These are phyloP conservation scores for Dioscorea alata DNA, from an alignment of 106 monocot species.

Conservation along the genomic window DNA sequence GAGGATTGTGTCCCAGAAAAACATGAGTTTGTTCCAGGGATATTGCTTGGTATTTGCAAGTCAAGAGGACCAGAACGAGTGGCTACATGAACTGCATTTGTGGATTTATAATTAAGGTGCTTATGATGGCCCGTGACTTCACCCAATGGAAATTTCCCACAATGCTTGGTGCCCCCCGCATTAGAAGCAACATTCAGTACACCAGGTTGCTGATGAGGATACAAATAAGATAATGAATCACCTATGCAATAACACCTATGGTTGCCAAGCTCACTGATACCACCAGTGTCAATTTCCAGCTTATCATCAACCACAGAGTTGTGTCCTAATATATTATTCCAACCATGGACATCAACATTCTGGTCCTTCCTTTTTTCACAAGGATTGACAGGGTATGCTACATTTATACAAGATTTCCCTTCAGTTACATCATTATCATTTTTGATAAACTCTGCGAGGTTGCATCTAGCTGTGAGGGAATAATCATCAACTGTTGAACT, in stretches of 20 bases:
- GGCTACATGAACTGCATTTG: constrained; percentile 6
- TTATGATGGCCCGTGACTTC: constrained; percentile 4
- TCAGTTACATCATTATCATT: constrained; percentile 14
- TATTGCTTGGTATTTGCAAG: constrained; percentile 4
- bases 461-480: constrained; percentile 19
- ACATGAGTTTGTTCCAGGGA: constrained; percentile 14
- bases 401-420: constrained; percentile 11
- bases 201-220: constrained; percentile 7
- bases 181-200: constrained; percentile 10
- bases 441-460: constrained; percentile 5
- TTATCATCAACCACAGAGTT: constrained; percentile 16
- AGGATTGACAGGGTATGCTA: constrained; percentile 7
- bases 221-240: constrained; percentile 3
- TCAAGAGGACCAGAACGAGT: constrained; percentile 8
- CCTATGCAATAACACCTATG: background rate
- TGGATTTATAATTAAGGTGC: constrained; percentile 14
- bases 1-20: constrained; percentile 15
- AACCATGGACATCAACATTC: constrained; percentile 15
- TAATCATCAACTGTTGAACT: constrained; percentile 18
- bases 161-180: constrained; percentile 11
- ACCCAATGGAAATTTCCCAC: constrained; percentile 7
- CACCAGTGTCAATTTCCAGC: background rate
- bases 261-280: too few species aligned
- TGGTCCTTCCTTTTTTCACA: constrained; percentile 12
- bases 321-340: background rate